A percentile compares a stretch with the other conserved stretches of the same genome.
phyloP scores from a whole-genome alignment of 2,329 filamentous ascomycete genomes.

The Cordyceps fumosorosea region DNA sequence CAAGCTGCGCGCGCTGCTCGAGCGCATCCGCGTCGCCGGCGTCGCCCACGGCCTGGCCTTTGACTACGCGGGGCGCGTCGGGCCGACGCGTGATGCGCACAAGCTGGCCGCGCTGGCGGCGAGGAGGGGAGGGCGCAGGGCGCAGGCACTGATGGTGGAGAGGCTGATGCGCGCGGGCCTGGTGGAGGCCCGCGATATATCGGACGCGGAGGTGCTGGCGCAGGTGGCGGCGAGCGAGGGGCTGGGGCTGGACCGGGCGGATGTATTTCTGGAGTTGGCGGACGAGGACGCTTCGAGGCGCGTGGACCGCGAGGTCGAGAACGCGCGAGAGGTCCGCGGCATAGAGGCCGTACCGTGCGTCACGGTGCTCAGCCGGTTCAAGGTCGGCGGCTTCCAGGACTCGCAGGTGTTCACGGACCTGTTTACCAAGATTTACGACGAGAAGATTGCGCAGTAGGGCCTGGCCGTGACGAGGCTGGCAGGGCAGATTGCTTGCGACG shows the following conservation, averaged over 20 bases:
- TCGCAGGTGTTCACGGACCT: constrained; percentile 56
- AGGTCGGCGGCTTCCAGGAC: constrained; percentile 66
- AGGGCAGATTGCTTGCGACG: too few relatives aligned
- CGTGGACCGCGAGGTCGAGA: constrained; percentile 26
- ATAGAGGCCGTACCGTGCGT: constrained; percentile 68
- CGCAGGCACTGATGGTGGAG: constrained; percentile 35
- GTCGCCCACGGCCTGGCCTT: constrained; percentile 33
- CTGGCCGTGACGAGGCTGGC: too few relatives aligned
- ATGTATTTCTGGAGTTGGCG: constrained; percentile 24
- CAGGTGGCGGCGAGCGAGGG: constrained; percentile 23
- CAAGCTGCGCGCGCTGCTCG: constrained; percentile 22
- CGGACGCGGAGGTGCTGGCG: constrained; percentile 33
- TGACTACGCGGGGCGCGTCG: constrained; percentile 34
- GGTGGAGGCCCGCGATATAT: constrained; percentile 34
- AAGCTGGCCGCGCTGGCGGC: constrained; percentile 40
- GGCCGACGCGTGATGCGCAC: constrained; percentile 40
- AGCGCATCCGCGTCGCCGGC: constrained; percentile 27
- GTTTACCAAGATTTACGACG: constrained; percentile 50
- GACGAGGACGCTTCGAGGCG: constrained; percentile 21
- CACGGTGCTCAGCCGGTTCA: constrained; percentile 60
- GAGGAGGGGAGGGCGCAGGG: constrained; percentile 21
- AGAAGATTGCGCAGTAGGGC: constrained; percentile 7
- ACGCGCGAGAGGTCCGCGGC: constrained; percentile 22
- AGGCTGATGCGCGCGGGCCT: constrained; percentile 38
- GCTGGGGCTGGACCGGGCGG: constrained; percentile 24